Conservation (phyloP, 129 eudicot species). For the Logfia minima region DNA sequence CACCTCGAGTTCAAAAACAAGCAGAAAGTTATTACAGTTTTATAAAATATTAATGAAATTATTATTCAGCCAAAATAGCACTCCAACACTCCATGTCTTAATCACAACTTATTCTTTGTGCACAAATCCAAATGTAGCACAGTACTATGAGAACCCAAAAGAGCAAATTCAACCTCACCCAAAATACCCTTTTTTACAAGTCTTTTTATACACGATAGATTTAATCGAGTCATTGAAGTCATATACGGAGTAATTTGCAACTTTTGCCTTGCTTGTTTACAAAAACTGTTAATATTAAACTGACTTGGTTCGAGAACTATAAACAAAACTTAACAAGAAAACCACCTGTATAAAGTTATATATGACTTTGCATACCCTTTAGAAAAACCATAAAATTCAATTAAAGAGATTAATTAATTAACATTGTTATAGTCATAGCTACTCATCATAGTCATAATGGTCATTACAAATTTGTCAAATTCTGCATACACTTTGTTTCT, state of each 20-base stretch:
- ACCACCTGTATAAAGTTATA: no score
- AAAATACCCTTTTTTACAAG: constrained; percentile 7
- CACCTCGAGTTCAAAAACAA: constrained; percentile 64
- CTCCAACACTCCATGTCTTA: constrained; percentile 27
- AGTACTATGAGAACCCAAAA: constrained; percentile 24
- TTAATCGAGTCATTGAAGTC: no score
- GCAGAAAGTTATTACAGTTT: constrained; percentile 41
- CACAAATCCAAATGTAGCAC: constrained; percentile 53
- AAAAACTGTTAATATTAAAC: no score
- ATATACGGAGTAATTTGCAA: no score
- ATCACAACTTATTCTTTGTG: constrained; percentile 33
- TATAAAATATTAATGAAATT: constrained; percentile 22
- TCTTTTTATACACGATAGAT: neutral
- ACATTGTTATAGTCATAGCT: constrained; percentile 23
- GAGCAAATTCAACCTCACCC: constrained; percentile 15
- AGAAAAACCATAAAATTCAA: neutral
- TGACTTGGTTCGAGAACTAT: neutral
- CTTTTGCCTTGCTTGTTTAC: no score
- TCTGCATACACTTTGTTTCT: constrained; percentile 28
- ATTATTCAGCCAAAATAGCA: constrained; percentile 25
- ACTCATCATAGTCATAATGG: constrained; percentile 10
- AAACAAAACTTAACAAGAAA: no score
- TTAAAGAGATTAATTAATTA: constrained; percentile 7
- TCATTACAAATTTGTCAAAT: constrained; percentile 29
- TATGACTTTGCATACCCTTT: no score